Evolutionary conservation across 176 grass and related monocot genomes (phyloP).

Genomic region (Phragmites australis): DNA sequence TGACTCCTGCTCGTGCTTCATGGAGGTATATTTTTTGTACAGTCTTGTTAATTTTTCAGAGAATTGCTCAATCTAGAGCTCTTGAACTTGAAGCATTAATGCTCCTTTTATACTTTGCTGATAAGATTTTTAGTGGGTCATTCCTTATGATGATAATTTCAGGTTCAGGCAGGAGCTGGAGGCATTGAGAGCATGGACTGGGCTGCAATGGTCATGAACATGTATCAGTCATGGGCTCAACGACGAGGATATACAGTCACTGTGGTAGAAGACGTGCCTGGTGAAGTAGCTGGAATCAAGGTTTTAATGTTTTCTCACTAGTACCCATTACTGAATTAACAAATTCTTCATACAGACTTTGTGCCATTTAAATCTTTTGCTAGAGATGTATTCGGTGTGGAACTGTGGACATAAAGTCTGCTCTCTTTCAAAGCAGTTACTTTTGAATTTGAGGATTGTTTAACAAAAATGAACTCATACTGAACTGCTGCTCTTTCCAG

Average conservation of each 20-base stretch:
- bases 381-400: slow-evolving; percentile 8
- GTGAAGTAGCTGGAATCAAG: slow-evolving; percentile 98
- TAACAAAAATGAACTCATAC: not conserved
- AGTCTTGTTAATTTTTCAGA: slow-evolving; percentile 13
- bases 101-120: slow-evolving; percentile 1
- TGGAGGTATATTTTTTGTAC: slow-evolving; percentile 60
- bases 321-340: not conserved
- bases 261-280: slow-evolving; percentile 87
- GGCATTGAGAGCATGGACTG: slow-evolving; percentile 98
- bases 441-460: not conserved
- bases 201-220: slow-evolving; percentile 91
- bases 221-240: slow-evolving; percentile 87
- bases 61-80: slow-evolving; percentile 19
- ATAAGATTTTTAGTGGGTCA: not conserved
- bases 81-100: not conserved
- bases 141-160: slow-evolving; percentile 30
- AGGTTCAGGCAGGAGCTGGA: slow-evolving; percentile 97
- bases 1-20: slow-evolving; percentile 94
- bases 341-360: slow-evolving; percentile 4
- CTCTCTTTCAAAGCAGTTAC: slow-evolving; percentile 1
- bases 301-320: slow-evolving; percentile 49
- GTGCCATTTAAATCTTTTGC: slow-evolving; percentile 1
- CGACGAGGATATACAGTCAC: slow-evolving; percentile 65
- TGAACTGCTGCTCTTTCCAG: slow-evolving; percentile 46
- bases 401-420: not conserved